Conservation (phyloP, 2,329 filamentous ascomycete species). For the Macroventuria anomochaeta region DNA sequence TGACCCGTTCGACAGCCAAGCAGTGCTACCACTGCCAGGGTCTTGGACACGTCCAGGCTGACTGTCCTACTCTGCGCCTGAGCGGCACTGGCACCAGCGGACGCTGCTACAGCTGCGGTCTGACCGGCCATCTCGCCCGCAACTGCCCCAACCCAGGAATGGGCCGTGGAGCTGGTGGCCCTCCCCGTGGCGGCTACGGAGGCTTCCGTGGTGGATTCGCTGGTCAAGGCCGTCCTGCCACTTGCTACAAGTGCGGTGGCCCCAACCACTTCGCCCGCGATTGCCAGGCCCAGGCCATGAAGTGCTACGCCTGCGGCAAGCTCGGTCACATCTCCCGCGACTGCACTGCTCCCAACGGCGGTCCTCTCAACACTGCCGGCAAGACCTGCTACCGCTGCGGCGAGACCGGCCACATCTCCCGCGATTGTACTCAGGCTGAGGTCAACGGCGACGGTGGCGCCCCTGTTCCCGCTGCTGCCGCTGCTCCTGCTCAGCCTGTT, state of each 20-base stretch:
- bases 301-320: constrained; percentile 97
- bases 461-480: constrained; percentile 31
- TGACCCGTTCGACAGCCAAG: constrained; percentile 68
- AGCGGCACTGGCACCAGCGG: constrained; percentile 80
- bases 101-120: constrained; percentile 96
- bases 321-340: constrained; percentile 89
- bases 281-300: constrained; percentile 98
- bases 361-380: constrained; percentile 90
- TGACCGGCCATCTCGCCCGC: constrained; percentile 90
- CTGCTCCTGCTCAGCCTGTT: constrained; percentile 44
- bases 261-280: constrained; percentile 99
- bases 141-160: constrained; percentile 81
- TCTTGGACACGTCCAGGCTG: constrained; percentile 95
- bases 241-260: constrained; percentile 75
- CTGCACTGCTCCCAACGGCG: constrained; percentile 95
- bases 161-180: constrained; percentile 67
- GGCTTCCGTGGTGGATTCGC: constrained; percentile 76
- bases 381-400: constrained; percentile 99
- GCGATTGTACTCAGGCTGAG: constrained; percentile 85
- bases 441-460: constrained; percentile 52
- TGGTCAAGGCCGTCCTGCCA: constrained; percentile 69
- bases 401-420: constrained; percentile 93
- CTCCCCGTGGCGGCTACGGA: constrained; percentile 74
- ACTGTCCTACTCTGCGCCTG: constrained; percentile 94
- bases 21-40: constrained; percentile 99